Evolutionary conservation across 441 rosid genomes (phyloP).

Genomic region (Croton laevigatus): DNA sequence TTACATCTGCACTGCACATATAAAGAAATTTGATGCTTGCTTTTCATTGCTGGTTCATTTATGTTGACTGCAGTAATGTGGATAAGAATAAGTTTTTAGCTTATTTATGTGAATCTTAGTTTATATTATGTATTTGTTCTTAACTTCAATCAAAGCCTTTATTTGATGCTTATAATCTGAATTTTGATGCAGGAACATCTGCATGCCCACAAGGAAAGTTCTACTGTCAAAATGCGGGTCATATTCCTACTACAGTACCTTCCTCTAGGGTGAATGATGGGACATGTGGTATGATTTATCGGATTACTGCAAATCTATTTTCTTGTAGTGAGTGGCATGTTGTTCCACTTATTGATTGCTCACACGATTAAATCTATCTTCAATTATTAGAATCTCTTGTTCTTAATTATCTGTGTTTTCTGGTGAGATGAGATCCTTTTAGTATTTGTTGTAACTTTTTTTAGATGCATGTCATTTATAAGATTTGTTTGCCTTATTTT

Average conservation of each 20-base stretch:
- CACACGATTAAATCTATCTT: not conserved
- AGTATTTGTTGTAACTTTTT: not conserved
- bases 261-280: constrained; percentile 92
- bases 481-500: not conserved
- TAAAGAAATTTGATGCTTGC: not conserved
- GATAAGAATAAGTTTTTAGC: not conserved
- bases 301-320: not conserved
- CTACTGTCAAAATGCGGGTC: constrained; percentile 71
- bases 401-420: constrained; percentile 1
- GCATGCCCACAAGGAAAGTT: constrained; percentile 81
- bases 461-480: not conserved
- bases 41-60: not conserved
- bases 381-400: not conserved
- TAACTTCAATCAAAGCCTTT: not conserved
- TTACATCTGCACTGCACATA: not conserved
- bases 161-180: not conserved
- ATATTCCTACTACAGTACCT: constrained; percentile 46
- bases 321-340: not conserved
- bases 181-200: constrained; percentile 57
- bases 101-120: not conserved
- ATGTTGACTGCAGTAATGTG: not conserved
- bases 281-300: constrained; percentile 57
- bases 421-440: not conserved
- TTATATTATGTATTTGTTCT: not conserved
- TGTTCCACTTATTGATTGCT: not conserved